Evolutionary conservation across 495 filamentous ascomycete genomes (phyloP), one percentile per base, ranked within the genome.

Genomic region (Gamarada debralockiae): DNA sequence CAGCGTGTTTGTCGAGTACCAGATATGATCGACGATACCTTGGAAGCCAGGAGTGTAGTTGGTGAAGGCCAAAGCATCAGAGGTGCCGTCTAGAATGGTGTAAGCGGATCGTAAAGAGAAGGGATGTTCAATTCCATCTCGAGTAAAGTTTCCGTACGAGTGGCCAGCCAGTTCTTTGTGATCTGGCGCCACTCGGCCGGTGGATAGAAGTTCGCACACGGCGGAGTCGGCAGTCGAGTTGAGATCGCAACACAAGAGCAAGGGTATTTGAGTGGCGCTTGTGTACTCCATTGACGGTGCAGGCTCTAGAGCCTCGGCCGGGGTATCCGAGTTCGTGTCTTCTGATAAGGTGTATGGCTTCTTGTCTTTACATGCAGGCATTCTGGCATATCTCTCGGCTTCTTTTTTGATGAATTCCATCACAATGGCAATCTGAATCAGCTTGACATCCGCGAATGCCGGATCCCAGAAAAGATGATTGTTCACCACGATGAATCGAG

Each of bases 381-480:
- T 81, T 48, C 86, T 85, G 22, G 85, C 77, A 70, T 90, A 98
- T 46, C 81, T 82, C 39, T 96, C 87, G 1, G 92, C 88, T 13
- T 90, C 72, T 65, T 86, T 90, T 10, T 83, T 84, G 29, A 98
- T 74, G 42, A 90, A 80, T 61, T 97, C 92, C 85, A 97, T 87
- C 54, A 98, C 66, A 61, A 97, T 95, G 25, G 90, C 93, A 2
- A 87, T 91, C 66, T 98, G 93, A 15, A 97, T 84, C 17, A 96
- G 72, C 71, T 98, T 97, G 63, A 98, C 93, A 65, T 98, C 93
- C 56, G 84, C 84, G 61, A 85, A 90, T 2, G 75, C 82, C 0
- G 89, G 90, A 57, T 98, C 90, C 93, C 93, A 97, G 64, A 87
- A 91, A 37, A 97, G 76, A 70, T 98, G 93, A 3, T 89, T 86